Conservation (phyloP, 2,329 filamentous ascomycete species). For the Neonectria neomacrospora region DNA sequence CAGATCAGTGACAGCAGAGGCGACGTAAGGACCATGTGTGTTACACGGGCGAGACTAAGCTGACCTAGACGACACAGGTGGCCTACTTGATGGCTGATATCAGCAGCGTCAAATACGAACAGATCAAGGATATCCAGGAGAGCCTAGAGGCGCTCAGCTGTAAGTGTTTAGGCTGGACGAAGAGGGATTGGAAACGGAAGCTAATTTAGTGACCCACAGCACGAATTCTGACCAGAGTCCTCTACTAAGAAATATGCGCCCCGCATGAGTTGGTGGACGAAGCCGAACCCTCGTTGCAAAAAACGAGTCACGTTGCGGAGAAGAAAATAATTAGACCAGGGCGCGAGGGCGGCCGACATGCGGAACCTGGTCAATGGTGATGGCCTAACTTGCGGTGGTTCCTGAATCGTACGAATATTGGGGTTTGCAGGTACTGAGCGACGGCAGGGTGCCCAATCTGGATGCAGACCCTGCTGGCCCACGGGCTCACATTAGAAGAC, state of each 20-base stretch:
- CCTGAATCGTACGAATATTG: background rate
- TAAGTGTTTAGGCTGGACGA: conserved; percentile 57
- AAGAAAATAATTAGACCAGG: background rate
- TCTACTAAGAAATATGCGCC: conserved; percentile 51
- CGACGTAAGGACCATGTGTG: conserved; percentile 68
- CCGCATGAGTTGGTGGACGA: conserved; percentile 26
- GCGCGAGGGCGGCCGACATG: background rate
- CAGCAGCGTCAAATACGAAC: conserved; percentile 80
- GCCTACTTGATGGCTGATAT: conserved; percentile 99
- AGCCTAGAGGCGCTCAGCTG: conserved; percentile 83
- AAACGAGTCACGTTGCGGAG: background rate
- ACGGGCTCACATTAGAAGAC: background rate
- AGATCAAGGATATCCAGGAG: conserved; percentile 89
- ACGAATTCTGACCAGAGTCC: conserved; percentile 59
- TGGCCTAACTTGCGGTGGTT: conserved; percentile 1
- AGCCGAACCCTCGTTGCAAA: conserved; percentile 24
- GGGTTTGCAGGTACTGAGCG: background rate
- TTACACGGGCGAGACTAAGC: background rate
- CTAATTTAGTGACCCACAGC: conserved; percentile 46
- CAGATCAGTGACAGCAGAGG: conserved; percentile 97
- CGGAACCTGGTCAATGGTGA: background rate
- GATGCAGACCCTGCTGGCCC: background rate
- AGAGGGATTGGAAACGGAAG: background rate
- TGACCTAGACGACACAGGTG: conserved; percentile 58
- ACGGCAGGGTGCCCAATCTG: background rate